Base-by-base conservation (phyloP, 2,329 filamentous ascomycete species). In the Elsinoe australis region DNA sequence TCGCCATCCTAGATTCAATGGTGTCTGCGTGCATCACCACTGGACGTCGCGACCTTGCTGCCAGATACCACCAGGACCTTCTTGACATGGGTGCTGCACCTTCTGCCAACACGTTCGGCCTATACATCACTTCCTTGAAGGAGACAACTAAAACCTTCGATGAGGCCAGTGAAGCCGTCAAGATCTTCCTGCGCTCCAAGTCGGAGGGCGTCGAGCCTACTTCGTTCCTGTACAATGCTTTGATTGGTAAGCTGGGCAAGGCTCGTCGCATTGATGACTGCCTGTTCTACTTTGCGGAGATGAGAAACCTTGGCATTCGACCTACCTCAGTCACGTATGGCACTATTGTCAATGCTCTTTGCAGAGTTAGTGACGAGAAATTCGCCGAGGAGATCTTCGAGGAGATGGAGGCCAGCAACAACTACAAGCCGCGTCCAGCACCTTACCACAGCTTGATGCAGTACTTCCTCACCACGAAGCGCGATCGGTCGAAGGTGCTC, bases 381-480 rank as follows among this genome's bases (percentile, higher is more conserved):
- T 95, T 95, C 64, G 92, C 92, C 21, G 92, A 95, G 62, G 88
- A 96, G 67, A 80, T 96, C 58, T 98, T 98, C 62, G 88, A 96
- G 62, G 92, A 98, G 71, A 98, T 98, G 92, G 92, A 98, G 72
- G 80, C 83, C 38, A 95, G 94, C 83, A 84, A 88, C 50, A 98
- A 98, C 72, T 98, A 98, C 78, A 96, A 95, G 74, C 87, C 92
- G 32, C 84, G 92, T 7, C 89, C 92, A 19, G 92, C 92, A 18
- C 92, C 92, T 1, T 98, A 98, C 75, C 95, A 98, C 74, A 94
- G 87, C 68, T 85, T 98, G 82, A 98, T 98, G 80, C 92, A 98
- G 65, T 96, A 95, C 71, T 98, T 96, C 78, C 74, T 96, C 57
- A 94, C 87, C 50, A 96, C 90, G 49, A 96, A 96, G 78, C 87